Conservation (phyloP, 129 eudicot species). For the Helianthus annuus region DNA sequence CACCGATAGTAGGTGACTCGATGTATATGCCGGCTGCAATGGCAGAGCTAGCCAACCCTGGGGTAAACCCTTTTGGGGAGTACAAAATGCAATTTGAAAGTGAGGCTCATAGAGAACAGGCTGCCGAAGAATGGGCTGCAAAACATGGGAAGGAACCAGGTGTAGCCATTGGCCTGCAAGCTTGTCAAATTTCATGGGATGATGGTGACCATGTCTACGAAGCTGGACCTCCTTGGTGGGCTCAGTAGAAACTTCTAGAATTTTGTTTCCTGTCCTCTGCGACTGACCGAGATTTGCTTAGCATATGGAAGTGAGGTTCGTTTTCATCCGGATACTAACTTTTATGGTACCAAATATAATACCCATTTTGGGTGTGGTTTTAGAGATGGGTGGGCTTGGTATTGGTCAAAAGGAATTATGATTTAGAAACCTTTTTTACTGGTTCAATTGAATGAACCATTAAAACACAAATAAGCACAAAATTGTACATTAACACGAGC, state of each 20-base stretch:
- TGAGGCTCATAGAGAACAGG: slow-evolving; percentile 51
- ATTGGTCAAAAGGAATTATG: not conserved
- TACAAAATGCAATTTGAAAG: slow-evolving; percentile 41
- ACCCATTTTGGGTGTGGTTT: not conserved
- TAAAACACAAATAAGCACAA: too few relatives aligned
- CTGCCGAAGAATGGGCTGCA: slow-evolving; percentile 71
- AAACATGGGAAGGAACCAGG: slow-evolving; percentile 86
- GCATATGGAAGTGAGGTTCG: not conserved
- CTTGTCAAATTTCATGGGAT: slow-evolving; percentile 93
- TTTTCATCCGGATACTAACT: not conserved
- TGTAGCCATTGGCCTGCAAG: slow-evolving; percentile 88
- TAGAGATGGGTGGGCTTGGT: not conserved
- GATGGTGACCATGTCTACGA: slow-evolving; percentile 65
- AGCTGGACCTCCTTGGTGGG: slow-evolving; percentile 98
- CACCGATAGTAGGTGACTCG: slow-evolving; percentile 92
- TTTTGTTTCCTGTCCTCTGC: not conserved
- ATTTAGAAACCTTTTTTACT: not conserved
- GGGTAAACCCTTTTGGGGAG: slow-evolving; percentile 67
- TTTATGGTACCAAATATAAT: not conserved
- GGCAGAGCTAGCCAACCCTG: slow-evolving; percentile 60
- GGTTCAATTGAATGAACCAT: too few relatives aligned
- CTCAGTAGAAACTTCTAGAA: slow-evolving; percentile 21
- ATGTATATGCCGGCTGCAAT: slow-evolving; percentile 87
- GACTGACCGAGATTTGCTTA: not conserved
- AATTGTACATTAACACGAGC: slow-evolving; percentile 2